Evolutionary conservation across 1,139 yeast genomes (phyloP), one percentile per base, ranked within the genome.

Genomic region (Pichia sp.): DNA sequence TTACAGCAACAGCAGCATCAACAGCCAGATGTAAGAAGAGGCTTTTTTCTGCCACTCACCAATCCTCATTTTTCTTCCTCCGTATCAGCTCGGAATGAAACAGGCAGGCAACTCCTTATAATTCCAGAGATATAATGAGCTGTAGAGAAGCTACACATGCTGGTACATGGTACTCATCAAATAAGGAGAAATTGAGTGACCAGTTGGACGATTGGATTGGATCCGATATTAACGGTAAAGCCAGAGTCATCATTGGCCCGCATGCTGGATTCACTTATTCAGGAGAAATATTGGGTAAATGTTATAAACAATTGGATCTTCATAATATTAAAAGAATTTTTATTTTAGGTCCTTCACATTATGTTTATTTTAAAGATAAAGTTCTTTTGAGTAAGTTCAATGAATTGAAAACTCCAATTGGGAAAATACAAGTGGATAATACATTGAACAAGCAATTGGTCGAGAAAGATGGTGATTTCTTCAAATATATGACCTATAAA

Each of bases 221-320:
- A 26, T 11, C 11, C 26, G 9, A 27, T 27, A 29, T 26, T 10
- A 16, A 27, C 5, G 27, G 7, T 4, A 57, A 68, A 0, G 87
- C 95, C 23, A 67, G 95, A 44, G 66, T 87, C 11, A 58, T 68
- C 2, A 66, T 74, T 4, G 79, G 78, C 3, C 82, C 82, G 1
- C 99, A 92, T 63, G 99, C 99, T 5, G 99, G 98, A 0, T 88
- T 83, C 60, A 60, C 83, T 4, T 92, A 83, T 60, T 82, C 95
- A 36, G 96, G 97, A 0, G 64, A 68, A 10, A 76, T 88, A 0
- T 70, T 92, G 54, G 95, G 92, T 0, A 81, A 85, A 58, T 75
- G 95, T 0, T 92, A 85, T 58, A 73, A 73, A 5, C 77, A 78
- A 0, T 75, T 95, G 75, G 95, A 86, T 57, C 62, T 77, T 2